Evolutionary conservation across 176 grass and related monocot species (phyloP), one percentile per base, ranked within the genome.

Genomic region (Paspalum vaginatum): DNA sequence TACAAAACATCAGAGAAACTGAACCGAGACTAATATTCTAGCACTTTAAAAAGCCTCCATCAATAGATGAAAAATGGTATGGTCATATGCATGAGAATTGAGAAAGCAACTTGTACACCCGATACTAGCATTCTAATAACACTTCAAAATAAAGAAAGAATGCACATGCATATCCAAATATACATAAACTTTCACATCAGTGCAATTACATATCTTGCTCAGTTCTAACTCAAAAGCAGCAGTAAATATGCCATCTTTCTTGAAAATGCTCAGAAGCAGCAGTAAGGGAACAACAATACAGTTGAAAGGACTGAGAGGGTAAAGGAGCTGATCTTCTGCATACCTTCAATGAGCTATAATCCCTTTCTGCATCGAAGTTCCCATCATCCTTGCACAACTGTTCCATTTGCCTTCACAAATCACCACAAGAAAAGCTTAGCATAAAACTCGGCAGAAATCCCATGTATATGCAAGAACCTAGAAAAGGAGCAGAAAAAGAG

Each of bases 351-450:
- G 66, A 82, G 78, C 37, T 68, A 74, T 82, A 79, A 72, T 50
- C 72, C 68, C 49, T 77, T 45, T 89, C 78, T 61, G 66, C 74
- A 53, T 86, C 74, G 17, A 75, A 89, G 58, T 86, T 66, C 22
- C 59, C 79, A 61, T 78, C 74, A 39, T 82, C 83, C 43, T 78
- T 89, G 51, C 21, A 44, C 67, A 82, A 74, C 44, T 86, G 74
- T 60, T 86, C 88, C 73, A 89, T 68, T 79, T 86, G 51, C 78
- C 88, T 89, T 68, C 65, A 82, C 65, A 82, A 17, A 82, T 43
- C 57, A 66, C 9, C n/a, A 51, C 74, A 70, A 86, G 71, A 48
- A 3, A 67, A 67, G 75, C 7, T 75, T 41, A 68, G 26, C 24
- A 81, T 37, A 75, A 50, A 81, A 67, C 15, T 50, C 11, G 11